Base-by-base conservation (phyloP, 805 yeast species). In the Candida patagonica region DNA sequence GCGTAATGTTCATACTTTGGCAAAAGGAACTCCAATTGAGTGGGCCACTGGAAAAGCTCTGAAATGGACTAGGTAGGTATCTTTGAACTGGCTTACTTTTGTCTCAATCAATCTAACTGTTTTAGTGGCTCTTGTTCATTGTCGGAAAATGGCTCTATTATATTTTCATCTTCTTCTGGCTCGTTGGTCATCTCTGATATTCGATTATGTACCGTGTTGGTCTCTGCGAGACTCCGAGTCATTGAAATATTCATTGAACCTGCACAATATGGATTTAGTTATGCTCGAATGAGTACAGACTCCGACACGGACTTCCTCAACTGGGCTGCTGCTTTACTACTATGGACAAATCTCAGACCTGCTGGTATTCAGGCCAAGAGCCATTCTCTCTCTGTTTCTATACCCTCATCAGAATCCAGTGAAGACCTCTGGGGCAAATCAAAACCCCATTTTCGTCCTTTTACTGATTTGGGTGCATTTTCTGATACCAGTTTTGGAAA, bases 311-410 rank as follows among this genome's bases (percentile, higher is more conserved):
- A 48, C 33, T 50, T 43, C 26, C 34, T 41, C 24, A 30, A 23
- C 21, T 47, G 50, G 48, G 36, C 42, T 8, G 46, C 43, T 8
- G 34, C 40, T 10, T 30, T 50, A 31, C 31, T 50, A 9, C 34
- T 50, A 22, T 43, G 42, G 42, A 47, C 52, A 15, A 46, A 45
- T 33, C 42, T 50, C 26, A 48, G 45, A 31, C 43, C 49, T 6
- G 32, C 25, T 5, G 54, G 54, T 9, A 17, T 48, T 13, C 35
- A 37, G 16, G 25, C 38, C 20, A 49, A 49, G 31, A 34, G 44
- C 7, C 40, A 22, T 34, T 22, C n/a, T 26, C 13, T 26, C 15
- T n/a, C 12, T n/a, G 10, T 5, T 4, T 29, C 20, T 9, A n/a
- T 4, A n/a, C n/a, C n/a, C n/a, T n/a, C n/a, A n/a, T n/a, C n/a